Conservation (phyloP, 1,284 basidiomycete species). For the Agroathelia rolfsii region DNA sequence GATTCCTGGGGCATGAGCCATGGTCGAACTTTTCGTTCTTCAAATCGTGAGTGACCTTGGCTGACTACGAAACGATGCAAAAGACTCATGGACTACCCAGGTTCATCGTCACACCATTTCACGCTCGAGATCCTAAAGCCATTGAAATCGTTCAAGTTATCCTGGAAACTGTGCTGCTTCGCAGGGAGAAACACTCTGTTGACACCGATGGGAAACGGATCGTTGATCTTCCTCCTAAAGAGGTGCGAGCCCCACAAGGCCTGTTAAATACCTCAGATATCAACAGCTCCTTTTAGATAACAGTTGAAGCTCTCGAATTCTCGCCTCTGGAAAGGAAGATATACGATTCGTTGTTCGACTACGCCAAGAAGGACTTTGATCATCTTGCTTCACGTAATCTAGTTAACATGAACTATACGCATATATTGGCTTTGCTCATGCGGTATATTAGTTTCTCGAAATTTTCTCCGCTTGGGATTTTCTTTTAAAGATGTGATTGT, state of each 20-base stretch:
- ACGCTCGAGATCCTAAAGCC: slow-evolving; percentile 80
- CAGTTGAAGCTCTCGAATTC: slow-evolving; percentile 66
- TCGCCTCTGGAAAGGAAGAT: slow-evolving; percentile 70
- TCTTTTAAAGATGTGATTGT: slow-evolving; percentile 10
- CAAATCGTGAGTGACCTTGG: slow-evolving; percentile 50
- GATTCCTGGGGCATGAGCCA: slow-evolving; percentile 84
- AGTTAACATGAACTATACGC: slow-evolving; percentile 79
- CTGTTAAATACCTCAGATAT: slow-evolving; percentile 1
- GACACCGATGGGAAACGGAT: slow-evolving; percentile 85
- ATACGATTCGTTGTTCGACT: slow-evolving; percentile 67
- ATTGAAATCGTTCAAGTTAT: slow-evolving; percentile 92
- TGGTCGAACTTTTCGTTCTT: slow-evolving; percentile 89
- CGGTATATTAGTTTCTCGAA: slow-evolving; percentile 35
- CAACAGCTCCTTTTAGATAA: slow-evolving; percentile 29
- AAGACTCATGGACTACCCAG: slow-evolving; percentile 32
- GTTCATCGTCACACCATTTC: slow-evolving; percentile 85
- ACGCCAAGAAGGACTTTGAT: slow-evolving; percentile 66
- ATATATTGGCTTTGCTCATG: slow-evolving; percentile 88
- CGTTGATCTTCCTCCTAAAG: slow-evolving; percentile 83
- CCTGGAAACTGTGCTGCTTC: slow-evolving; percentile 77
- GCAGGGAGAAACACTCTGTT: slow-evolving; percentile 93
- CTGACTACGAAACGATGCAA: slow-evolving; percentile 1
- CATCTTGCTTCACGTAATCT: slow-evolving; percentile 67
- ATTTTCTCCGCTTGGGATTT: slow-evolving; percentile 5
- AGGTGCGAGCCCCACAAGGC: slow-evolving; percentile 28